Evolutionary conservation across 805 yeast genomes (phyloP), one percentile per base, ranked within the genome.

Genomic region (Suhomyces faveliae): DNA sequence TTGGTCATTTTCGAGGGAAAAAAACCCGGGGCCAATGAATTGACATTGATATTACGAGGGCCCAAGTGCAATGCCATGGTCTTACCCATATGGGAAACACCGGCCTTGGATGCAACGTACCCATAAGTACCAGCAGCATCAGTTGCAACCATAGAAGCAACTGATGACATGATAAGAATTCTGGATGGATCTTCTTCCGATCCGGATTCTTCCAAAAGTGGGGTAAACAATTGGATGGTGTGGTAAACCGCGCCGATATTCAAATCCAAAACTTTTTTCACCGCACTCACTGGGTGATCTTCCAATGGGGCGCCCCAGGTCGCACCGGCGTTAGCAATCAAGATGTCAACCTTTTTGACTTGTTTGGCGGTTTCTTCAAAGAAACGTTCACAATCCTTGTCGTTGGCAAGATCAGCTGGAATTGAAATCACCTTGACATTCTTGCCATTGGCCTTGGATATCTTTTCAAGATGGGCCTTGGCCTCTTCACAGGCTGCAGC

Each of bases 241-340:
- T 78, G 74, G 67, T 83, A 86, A 22, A 86, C 89, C 12, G 89
- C 87, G 49, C 77, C 76, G 21, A 86, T 75, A 56, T 85, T 85
- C 56, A 86, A 74, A 42, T 74, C 76, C 59, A 84, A 61, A 5
- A 86, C 85, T 62, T 84, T 84, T 54, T 76, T 79, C 54, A 85
- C 62, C 1, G 87, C 89, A 3, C 66, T 51, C 23, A 80, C 80
- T 3, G 88, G 81, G 58, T 86, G 90, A 9, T 68, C 66, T 33
- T 73, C 81, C 42, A 86, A 63, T 10, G 79, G 79, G 1, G 81
- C 84, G 15, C 90, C 91, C 91, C 91, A 85, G 11, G 85, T 67
- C 7, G 90, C 89, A 24, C 92, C 92, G 5, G 92, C 91, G 58
- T 85, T 86, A 42, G 90, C 88, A 56, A 84, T 73, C 52, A 85